phyloP scores from a whole-genome alignment of 768 basidiomycete species.

The Podaxis sp. region DNA sequence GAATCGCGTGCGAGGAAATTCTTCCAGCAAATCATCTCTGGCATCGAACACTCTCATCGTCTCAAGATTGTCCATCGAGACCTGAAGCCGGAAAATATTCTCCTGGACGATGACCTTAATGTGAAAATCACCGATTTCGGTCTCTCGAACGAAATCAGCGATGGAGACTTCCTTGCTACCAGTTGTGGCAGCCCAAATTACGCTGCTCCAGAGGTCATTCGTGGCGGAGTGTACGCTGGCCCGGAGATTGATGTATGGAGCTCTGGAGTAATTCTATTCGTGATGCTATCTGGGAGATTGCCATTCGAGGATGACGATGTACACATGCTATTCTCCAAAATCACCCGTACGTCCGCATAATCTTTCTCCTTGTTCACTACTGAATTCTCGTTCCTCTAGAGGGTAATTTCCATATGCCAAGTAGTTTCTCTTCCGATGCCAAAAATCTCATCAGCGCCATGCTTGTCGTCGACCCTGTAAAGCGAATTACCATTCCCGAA shows the following conservation, averaged over 20 bases:
- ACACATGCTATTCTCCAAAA: constrained; percentile 89
- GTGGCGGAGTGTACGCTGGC: constrained; percentile 92
- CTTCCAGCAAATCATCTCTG: constrained; percentile 98
- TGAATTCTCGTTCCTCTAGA: constrained; percentile 41
- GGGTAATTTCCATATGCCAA: constrained; percentile 84
- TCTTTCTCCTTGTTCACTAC: background rate
- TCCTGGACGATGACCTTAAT: constrained; percentile 80
- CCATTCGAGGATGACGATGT: constrained; percentile 99
- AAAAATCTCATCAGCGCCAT: constrained; percentile 79
- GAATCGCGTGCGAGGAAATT: constrained; percentile 87
- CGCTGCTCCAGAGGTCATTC: constrained; percentile 97
- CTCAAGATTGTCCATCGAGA: constrained; percentile 98
- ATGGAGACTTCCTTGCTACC: constrained; percentile 95
- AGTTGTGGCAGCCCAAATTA: constrained; percentile 99
- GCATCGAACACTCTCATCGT: constrained; percentile 94
- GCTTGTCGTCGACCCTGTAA: constrained; percentile 93
- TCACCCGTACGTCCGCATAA: constrained; percentile 61
- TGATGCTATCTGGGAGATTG: constrained; percentile 92
- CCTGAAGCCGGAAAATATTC: constrained; percentile 95
- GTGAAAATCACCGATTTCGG: constrained; percentile 99
- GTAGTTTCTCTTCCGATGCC: constrained; percentile 78
- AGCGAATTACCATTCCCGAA: constrained; percentile 90
- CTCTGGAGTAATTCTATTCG: constrained; percentile 97
- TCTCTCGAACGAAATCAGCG: constrained; percentile 91
- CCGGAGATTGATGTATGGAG: constrained; percentile 99